Base-by-base conservation (phyloP, 768 basidiomycete species). In the Gyrodon lividus region DNA sequence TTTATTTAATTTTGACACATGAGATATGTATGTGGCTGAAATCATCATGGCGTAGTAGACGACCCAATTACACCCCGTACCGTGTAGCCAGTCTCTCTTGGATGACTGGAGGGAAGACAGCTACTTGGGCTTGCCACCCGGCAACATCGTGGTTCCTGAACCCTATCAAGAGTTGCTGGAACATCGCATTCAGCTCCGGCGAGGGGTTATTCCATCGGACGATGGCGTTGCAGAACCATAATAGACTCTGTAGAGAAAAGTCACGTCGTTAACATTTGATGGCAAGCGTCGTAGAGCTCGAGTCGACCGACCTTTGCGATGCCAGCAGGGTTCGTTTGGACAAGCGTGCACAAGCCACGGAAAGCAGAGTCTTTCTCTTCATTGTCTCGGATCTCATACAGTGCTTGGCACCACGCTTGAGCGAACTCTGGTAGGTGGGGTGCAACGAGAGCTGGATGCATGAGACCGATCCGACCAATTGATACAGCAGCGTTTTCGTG, bases 281-380 rank as follows among this genome's bases (percentile, higher is more conserved):
- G 30, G n/a, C 34, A 45, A 38, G 19, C 4, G 30, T 20, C n/a
- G 17, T 33, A 38, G 6, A n/a, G 23, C 8, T 10, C 9, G 9
- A 24, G 35, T n/a, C 16, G 6, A 71, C 84, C 54, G 50, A 89
- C 94, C 83, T 93, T 93, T 38, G 91, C 83, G 53, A 98, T 92
- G 2, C 96, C 97, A 54, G 83, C 82, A 16, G 97, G 97, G 67
- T 99, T 99, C 26, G 83, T 83, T 70, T 95, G 92, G 54, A 98
- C 92, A 33, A 98, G 85, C 24, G 92, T 92, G 71, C 97, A 99
- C 61, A 99, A 82, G 2, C 97, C 97, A 50, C 95, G 81, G 83
- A 98, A 99, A 6, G 97, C 97, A 19, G 94, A 98, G 64, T 98
- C 97, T 73, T 98, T 99, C 76, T 99, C 97, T 61, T 98, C 96